These are phyloP conservation scores for Vairimorpha ceranae DNA, from an alignment of 371 early-diverging fungal genomes.

Conservation along the genomic window DNA sequence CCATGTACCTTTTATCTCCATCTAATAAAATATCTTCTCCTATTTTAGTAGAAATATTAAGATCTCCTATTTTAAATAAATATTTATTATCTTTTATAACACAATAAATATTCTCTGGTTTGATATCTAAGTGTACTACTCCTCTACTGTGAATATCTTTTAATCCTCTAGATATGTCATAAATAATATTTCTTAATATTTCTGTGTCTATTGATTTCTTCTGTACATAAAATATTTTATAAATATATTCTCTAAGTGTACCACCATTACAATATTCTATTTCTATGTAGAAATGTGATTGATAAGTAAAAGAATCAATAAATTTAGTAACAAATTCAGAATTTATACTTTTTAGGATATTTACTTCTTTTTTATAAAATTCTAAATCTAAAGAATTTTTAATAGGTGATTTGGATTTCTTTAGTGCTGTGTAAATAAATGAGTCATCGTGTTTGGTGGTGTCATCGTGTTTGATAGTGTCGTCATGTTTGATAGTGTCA, in stretches of 20 bases:
- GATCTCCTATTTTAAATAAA: constrained; percentile 55
- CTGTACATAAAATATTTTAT: constrained; percentile 11
- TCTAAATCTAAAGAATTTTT: constrained; percentile 31
- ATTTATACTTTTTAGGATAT: constrained; percentile 30
- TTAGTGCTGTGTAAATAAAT: constrained; percentile 42
- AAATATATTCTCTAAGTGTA: constrained; percentile 42
- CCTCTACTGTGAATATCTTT: constrained; percentile 39
- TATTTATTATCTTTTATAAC: background rate
- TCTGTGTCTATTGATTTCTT: background rate
- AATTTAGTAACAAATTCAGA: constrained; percentile 12
- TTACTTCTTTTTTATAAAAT: constrained; percentile 41
- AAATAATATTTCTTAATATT: constrained; percentile 27
- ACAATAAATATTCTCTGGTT: constrained; percentile 58
- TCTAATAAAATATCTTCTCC: constrained; percentile 65
- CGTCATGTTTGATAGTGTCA: background rate
- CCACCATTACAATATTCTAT: constrained; percentile 70
- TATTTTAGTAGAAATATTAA: constrained; percentile 50
- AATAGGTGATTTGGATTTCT: constrained; percentile 37
- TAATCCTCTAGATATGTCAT: constrained; percentile 43
- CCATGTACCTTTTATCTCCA: constrained; percentile 87
- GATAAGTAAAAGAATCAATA: constrained; percentile 73
- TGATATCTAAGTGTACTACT: constrained; percentile 58
- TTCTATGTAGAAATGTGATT: constrained; percentile 74
- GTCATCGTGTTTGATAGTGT: no score
- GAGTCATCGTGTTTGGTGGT: no score